These are phyloP conservation scores for Eustoma russellianum DNA, from an alignment of 257 asterid genomes.

Conservation along the genomic window DNA sequence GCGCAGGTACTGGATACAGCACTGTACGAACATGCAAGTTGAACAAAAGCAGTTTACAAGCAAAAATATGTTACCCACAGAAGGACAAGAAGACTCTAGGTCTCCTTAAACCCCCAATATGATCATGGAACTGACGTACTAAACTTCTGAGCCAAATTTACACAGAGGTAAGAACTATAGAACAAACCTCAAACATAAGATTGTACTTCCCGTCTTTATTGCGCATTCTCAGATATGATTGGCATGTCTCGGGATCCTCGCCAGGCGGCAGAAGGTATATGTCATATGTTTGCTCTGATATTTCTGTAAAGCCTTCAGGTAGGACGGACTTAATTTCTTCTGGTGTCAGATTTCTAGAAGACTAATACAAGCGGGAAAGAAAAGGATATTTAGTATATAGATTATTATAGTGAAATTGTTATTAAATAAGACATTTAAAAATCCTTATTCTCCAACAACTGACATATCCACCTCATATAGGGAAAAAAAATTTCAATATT, in stretches of 20 bases:
- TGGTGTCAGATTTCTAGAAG: conserved; percentile 39
- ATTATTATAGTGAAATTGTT: background rate
- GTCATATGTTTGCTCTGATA: conserved; percentile 77
- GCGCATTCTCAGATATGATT: conserved; percentile 96
- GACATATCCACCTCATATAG: background rate
- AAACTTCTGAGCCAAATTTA: too few relatives aligned
- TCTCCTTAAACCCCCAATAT: too few relatives aligned
- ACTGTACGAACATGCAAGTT: background rate
- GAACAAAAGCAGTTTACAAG: background rate
- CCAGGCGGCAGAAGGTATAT: conserved; percentile 98
- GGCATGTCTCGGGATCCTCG: conserved; percentile 97
- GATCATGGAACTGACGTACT: too few relatives aligned
- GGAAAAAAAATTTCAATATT: background rate
- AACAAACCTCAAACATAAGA: conserved; percentile 98
- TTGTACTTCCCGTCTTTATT: conserved; percentile 96
- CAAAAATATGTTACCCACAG: too few relatives aligned
- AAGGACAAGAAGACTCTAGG: too few relatives aligned
- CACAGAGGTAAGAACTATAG: conserved; percentile 2
- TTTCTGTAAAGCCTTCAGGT: conserved; percentile 57
- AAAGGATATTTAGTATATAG: background rate
- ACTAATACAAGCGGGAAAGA: conserved; percentile 36
- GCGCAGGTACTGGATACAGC: background rate
- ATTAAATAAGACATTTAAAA: background rate
- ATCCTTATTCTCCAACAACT: background rate
- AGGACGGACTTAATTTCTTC: conserved; percentile 66